Percentiles rank a stretch among this genome's conserved stretches.
Evolutionary conservation across 345 rosid species (phyloP).

Genomic region (Boechera divaricarpa): DNA sequence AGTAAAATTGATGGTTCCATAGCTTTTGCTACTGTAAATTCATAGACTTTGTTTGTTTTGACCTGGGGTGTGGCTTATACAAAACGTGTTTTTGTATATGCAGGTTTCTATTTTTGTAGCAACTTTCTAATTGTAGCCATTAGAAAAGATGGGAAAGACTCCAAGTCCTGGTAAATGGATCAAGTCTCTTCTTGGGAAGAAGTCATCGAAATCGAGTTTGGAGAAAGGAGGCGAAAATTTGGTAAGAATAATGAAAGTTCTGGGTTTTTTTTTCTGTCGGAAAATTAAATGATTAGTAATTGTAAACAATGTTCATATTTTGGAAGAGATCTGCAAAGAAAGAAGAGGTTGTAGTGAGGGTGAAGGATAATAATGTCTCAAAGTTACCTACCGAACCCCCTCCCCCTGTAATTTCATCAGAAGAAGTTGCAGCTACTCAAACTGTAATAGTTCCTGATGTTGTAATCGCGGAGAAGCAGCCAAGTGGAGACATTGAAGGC

Average conservation of each 20-base stretch:
- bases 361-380: constrained; percentile 51
- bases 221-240: constrained; percentile 55
- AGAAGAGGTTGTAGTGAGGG: constrained; percentile 54
- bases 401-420: constrained; percentile 43
- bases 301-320: constrained; percentile 22
- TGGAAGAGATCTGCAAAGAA: constrained; percentile 59
- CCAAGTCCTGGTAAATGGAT: constrained; percentile 86
- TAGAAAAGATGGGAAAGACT: constrained; percentile 67
- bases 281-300: constrained; percentile 15
- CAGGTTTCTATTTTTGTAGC: constrained; percentile 32
- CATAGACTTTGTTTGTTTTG: not conserved
- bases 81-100: constrained; percentile 30
- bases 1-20: not conserved
- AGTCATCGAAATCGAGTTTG: constrained; percentile 63
- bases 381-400: constrained; percentile 43
- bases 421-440: constrained; percentile 40
- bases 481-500: constrained; percentile 40
- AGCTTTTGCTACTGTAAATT: constrained; percentile 14
- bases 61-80: not conserved
- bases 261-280: not conserved
- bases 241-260: constrained; percentile 43
- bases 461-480: constrained; percentile 40
- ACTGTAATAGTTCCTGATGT: constrained; percentile 42
- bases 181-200: constrained; percentile 72
- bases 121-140: constrained; percentile 17